Percentiles rank a stretch among this genome's conserved stretches.
phyloP scores from a whole-genome alignment of 345 rosid genomes.

The Citrus sinensis region DVS_A1.0 CM039163.1:47936501-47937000 shows the following conservation, averaged over 20 bases:
- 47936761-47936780: neutral
- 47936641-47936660: neutral
- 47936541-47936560: neutral
- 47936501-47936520: neutral
- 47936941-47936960: slow-evolving; percentile 62
- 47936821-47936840: neutral
- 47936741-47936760: slow-evolving; percentile 8
- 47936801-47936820: too few species aligned
- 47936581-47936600: too few species aligned
- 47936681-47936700: neutral
- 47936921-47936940: slow-evolving; percentile 60
- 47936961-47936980: slow-evolving; percentile 38
- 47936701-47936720: neutral
- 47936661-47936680: neutral
- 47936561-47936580: neutral
- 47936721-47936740: neutral
- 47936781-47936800: too few species aligned
- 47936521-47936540: neutral
- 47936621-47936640: neutral
- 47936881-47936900: slow-evolving; percentile 34
- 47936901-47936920: slow-evolving; percentile 50
- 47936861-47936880: neutral
- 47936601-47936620: too few species aligned
- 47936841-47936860: neutral
- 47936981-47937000: neutral